phyloP scores from a whole-genome alignment of 1,284 basidiomycete species.

The Limonomyces culmigenus region DNA sequence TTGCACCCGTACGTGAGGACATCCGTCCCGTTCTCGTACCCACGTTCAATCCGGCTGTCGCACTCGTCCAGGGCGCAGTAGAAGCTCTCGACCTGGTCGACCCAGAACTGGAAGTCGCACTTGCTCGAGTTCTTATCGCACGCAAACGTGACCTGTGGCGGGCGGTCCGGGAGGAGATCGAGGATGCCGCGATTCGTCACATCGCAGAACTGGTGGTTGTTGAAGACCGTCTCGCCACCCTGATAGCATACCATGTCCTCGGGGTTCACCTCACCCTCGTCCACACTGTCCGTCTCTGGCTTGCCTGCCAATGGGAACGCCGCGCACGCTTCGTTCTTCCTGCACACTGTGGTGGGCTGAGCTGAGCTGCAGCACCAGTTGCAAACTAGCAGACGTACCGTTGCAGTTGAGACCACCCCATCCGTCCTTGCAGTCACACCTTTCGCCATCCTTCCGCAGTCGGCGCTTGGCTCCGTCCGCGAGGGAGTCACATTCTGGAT shows the following conservation, averaged over 20 bases:
- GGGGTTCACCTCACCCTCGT: constrained; percentile 24
- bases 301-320: constrained; percentile 40
- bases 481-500: constrained; percentile 74
- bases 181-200: constrained; percentile 90
- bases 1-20: constrained; percentile 57
- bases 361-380: constrained; percentile 2
- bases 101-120: constrained; percentile 97
- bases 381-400: constrained; percentile 28
- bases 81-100: constrained; percentile 84
- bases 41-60: constrained; percentile 26
- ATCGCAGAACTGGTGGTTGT: constrained; percentile 94
- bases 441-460: constrained; percentile 57
- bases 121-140: constrained; percentile 46
- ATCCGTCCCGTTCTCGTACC: constrained; percentile 59
- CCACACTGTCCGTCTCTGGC: constrained; percentile 22
- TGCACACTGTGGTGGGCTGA: constrained; percentile 46
- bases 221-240: constrained; percentile 80
- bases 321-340: constrained; percentile 63
- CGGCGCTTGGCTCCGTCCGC: constrained; percentile 77
- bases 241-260: constrained; percentile 86
- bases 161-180: constrained; percentile 75
- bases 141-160: constrained; percentile 90
- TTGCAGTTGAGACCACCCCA: constrained; percentile 97
- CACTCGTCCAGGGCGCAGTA: constrained; percentile 78
- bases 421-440: constrained; percentile 83